Conservation (phyloP, 31 red algal genomes). For the Porphyra umbilicalis region DNA sequence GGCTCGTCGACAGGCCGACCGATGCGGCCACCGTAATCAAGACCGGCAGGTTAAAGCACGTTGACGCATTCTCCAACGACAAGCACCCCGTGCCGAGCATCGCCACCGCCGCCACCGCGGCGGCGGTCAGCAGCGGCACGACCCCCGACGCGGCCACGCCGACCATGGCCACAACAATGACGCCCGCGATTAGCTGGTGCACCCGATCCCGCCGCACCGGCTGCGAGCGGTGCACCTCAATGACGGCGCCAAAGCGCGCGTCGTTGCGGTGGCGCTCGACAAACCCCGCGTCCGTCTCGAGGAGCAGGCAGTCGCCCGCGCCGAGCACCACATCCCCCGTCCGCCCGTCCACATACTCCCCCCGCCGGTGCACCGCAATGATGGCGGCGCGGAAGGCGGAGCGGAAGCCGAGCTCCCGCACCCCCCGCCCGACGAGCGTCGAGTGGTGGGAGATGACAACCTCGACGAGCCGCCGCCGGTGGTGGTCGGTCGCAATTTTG, state of each 20-base stretch:
- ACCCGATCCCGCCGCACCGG: conserved; percentile 38
- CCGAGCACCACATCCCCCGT: conserved; percentile 46
- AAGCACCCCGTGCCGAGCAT: conserved; percentile 55
- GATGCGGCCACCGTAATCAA: conserved; percentile 41
- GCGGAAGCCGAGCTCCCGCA: conserved; percentile 44
- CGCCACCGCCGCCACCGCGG: conserved; percentile 22
- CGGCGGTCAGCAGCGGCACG: conserved; percentile 21
- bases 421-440: conserved; percentile 24
- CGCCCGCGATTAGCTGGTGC: conserved; percentile 37
- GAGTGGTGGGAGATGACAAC: conserved; percentile 31
- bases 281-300: conserved; percentile 50
- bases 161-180: conserved; percentile 40
- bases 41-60: conserved; percentile 30
- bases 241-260: conserved; percentile 41
- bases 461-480: conserved; percentile 18
- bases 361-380: conserved; percentile 53
- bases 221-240: conserved; percentile 42
- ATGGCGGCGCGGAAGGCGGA: conserved; percentile 42
- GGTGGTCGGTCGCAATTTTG: conserved; percentile 24
- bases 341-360: conserved; percentile 39
- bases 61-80: conserved; percentile 26
- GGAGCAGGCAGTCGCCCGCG: conserved; percentile 44
- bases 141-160: conserved; percentile 23
- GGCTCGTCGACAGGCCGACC: conserved; percentile 32
- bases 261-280: conserved; percentile 30